Base-by-base conservation (phyloP, 176 grass and related monocot species). In the Echinochloa phyllopogon region DNA sequence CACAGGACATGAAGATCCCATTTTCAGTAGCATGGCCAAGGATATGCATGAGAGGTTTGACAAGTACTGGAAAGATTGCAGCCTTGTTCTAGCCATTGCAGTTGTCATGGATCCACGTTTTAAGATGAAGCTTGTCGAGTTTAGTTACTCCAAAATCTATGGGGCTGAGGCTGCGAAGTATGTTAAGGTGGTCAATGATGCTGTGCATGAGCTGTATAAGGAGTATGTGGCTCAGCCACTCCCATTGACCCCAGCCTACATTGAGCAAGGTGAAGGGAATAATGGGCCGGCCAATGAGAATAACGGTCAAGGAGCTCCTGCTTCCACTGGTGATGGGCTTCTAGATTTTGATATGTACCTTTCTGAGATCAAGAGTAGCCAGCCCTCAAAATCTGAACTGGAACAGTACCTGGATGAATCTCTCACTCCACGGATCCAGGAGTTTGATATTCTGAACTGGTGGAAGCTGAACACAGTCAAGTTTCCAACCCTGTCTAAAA, bases 51-150 rank as follows among this genome's bases (percentile, higher is more conserved):
- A 93, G 77, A 96, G 83, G 72, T 93, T 93, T 74, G 94, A 96
- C 76, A 96, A 96, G 79, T 96, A 93, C 79, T 93, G 91, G 94
- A 96, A 93, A 62, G 94, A 93, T 55, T 96, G 91, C 81, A 96
- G 81, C 84, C 82, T 96, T 36, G 94, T 96, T 43, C 65, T 96
- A 29, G 91, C 94, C 49, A 82, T 93, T 79, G 94, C 88, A 61
- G 94, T 93, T 43, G 91, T 91, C 17, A 96, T 96, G 91, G 94
- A 96, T 74, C 94, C 94, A 60, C 94, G 91, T 42, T 96, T 96
- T 86, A 96, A 96, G 77, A 87, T 96, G 91, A 96, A 96, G 87
- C 91, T 96, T 27, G 77, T 96, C 23, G 94, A 96, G 45, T 96
- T 93, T 29, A 96, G 94, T 80, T 96, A 91, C 73, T 89, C 91